Evolutionary conservation across 2,329 filamentous ascomycete species (phyloP).

Genomic region (Intubia oerlemansii): DNA sequence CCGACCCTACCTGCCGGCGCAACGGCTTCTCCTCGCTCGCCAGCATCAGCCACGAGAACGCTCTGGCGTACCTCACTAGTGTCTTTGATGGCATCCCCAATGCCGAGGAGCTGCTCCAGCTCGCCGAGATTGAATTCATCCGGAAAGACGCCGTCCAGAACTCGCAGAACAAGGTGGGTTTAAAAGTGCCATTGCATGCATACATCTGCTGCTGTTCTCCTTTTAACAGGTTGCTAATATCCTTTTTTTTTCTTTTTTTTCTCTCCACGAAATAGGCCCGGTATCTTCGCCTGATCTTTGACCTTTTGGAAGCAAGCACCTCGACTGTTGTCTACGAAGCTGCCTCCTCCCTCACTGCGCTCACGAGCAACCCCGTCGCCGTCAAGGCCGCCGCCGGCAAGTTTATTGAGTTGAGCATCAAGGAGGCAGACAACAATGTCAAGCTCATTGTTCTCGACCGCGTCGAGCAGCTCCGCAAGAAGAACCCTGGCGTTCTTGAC

Average conservation of each 20-base stretch:
- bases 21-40: constrained; percentile 88
- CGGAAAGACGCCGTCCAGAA: constrained; percentile 94
- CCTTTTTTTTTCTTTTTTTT: too few relatives aligned
- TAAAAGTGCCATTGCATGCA: too few relatives aligned
- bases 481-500: constrained; percentile 66
- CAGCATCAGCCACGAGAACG: constrained; percentile 83
- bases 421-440: constrained; percentile 97
- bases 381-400: constrained; percentile 93
- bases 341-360: constrained; percentile 76
- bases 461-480: constrained; percentile 51
- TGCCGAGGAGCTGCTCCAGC: constrained; percentile 78
- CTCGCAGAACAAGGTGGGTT: constrained; percentile 63
- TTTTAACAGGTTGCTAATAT: too few relatives aligned
- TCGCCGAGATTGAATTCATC: constrained; percentile 93
- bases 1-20: constrained; percentile 86
- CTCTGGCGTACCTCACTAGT: constrained; percentile 65
- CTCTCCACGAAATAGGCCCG: constrained; percentile 36
- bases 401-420: constrained; percentile 92
- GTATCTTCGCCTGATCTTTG: constrained; percentile 88
- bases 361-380: constrained; percentile 91
- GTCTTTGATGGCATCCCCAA: constrained; percentile 90
- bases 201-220: too few relatives aligned
- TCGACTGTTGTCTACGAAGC: constrained; percentile 97
- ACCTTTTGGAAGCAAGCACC: constrained; percentile 77
- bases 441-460: constrained; percentile 95